Conservation (phyloP, 2,329 filamentous ascomycete genomes). For the Hymenoscyphus occultus region DNA sequence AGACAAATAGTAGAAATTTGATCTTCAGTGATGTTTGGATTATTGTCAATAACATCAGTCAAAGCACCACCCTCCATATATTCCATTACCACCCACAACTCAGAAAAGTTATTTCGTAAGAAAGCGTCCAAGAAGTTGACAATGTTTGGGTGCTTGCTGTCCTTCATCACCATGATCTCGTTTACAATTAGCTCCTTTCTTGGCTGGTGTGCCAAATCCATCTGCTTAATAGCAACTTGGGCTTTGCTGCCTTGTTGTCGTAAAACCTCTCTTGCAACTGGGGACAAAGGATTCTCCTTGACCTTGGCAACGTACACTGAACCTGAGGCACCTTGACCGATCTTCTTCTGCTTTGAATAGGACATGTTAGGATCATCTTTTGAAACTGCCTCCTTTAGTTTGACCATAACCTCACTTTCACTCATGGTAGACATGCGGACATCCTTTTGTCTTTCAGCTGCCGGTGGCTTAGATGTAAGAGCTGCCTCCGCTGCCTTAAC, state of each 20-base stretch:
- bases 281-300: slow-evolving; percentile 81
- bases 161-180: slow-evolving; percentile 99
- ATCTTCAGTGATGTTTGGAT: slow-evolving; percentile 87
- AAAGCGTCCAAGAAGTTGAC: slow-evolving; percentile 98
- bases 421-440: slow-evolving; percentile 99
- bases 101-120: slow-evolving; percentile 86
- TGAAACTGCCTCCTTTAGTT: slow-evolving; percentile 88
- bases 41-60: slow-evolving; percentile 99
- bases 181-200: slow-evolving; percentile 98
- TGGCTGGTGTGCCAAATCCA: slow-evolving; percentile 96
- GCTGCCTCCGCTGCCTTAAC: slow-evolving; percentile 89
- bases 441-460: slow-evolving; percentile 78
- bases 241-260: slow-evolving; percentile 76
- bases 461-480: slow-evolving; percentile 74
- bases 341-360: slow-evolving; percentile 99
- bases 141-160: slow-evolving; percentile 96
- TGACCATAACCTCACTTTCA: slow-evolving; percentile 95
- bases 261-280: slow-evolving; percentile 73
- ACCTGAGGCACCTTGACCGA: slow-evolving; percentile 95
- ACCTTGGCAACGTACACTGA: slow-evolving; percentile 98
- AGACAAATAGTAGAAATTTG: slow-evolving; percentile 97
- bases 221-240: slow-evolving; percentile 98
- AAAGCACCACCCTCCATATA: slow-evolving; percentile 98
- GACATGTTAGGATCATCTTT: slow-evolving; percentile 92
- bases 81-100: slow-evolving; percentile 99